Evolutionary conservation across 1,284 basidiomycete genomes (phyloP).

Genomic region (Hymenochaete sp.): DNA sequence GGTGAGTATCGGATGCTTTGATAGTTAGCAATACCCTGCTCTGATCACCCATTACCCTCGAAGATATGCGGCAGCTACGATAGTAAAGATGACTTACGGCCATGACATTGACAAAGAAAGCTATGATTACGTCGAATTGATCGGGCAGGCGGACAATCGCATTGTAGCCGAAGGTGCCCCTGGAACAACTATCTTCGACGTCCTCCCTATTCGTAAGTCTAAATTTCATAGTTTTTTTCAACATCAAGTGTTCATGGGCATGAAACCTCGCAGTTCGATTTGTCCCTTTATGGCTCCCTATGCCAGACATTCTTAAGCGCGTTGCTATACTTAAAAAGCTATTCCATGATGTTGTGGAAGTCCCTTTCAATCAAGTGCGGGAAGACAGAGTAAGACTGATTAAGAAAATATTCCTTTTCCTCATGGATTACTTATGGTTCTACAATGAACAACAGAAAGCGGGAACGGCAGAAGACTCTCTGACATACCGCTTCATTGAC

Average conservation of each 20-base stretch:
- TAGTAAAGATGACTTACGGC: slow-evolving; percentile 9
- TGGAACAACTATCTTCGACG: slow-evolving; percentile 23
- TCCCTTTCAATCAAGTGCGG: slow-evolving; percentile 1
- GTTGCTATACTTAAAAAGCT: slow-evolving; percentile 7
- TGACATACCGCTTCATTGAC: slow-evolving; percentile 8
- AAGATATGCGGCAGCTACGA: slow-evolving; percentile 6
- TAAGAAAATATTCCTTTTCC: too few relatives aligned
- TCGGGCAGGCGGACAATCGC: neutral
- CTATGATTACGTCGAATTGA: slow-evolving; percentile 11
- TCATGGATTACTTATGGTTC: too few relatives aligned
- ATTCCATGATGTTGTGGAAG: slow-evolving; percentile 12
- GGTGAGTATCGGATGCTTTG: slow-evolving; percentile 22
- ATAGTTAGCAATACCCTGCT: neutral
- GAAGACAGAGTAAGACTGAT: neutral
- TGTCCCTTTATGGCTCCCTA: slow-evolving; percentile 25
- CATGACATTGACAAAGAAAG: slow-evolving; percentile 26
- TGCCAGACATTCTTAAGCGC: slow-evolving; percentile 21
- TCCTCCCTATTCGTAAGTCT: slow-evolving; percentile 22
- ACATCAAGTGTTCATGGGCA: too few relatives aligned
- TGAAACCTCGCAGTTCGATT: slow-evolving; percentile 17
- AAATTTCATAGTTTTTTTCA: neutral
- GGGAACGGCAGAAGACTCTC: slow-evolving; percentile 4
- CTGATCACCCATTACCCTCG: neutral
- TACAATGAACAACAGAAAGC: too few relatives aligned
- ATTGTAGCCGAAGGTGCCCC: slow-evolving; percentile 9